phyloP scores from a whole-genome alignment of 257 asterid species.

The Ligustrum vulgare region DNA sequence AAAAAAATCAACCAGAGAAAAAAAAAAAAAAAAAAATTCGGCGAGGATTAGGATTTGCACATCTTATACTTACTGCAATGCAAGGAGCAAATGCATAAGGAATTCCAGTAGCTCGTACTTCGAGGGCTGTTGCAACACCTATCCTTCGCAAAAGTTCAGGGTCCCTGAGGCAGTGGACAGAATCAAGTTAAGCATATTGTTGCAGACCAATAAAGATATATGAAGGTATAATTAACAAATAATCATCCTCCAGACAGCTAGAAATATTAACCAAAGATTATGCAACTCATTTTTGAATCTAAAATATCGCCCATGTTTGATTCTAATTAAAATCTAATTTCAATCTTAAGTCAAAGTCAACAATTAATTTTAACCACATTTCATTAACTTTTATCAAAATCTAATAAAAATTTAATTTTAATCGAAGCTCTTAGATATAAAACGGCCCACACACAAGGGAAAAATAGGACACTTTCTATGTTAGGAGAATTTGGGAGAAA shows the following conservation, averaged over 20 bases:
- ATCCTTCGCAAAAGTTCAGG: constrained; percentile 67
- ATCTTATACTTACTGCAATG: constrained; percentile 64
- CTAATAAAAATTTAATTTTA: too few relatives aligned
- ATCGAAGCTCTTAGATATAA: background rate
- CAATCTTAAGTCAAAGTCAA: too few relatives aligned
- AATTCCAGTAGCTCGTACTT: constrained; percentile 90
- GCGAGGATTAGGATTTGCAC: constrained; percentile 4
- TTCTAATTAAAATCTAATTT: too few relatives aligned
- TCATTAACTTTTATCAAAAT: too few relatives aligned
- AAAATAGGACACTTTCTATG: background rate
- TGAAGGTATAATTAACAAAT: background rate
- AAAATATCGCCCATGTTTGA: background rate
- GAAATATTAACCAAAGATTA: background rate
- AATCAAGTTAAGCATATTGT: constrained; percentile 11
- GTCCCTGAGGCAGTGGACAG: constrained; percentile 53
- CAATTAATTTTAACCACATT: too few relatives aligned
- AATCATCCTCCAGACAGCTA: background rate
- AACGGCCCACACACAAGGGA: background rate
- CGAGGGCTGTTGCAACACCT: constrained; percentile 86
- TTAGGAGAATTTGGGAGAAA: constrained; percentile 15
- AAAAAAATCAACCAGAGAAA: constrained; percentile 7
- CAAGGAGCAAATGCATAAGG: constrained; percentile 91
- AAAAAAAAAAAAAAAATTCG: background rate
- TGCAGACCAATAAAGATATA: background rate
- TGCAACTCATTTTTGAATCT: constrained; percentile 8